These are phyloP conservation scores for Cystobasidium ongulense DNA, from an alignment of 768 basidiomycete genomes.

Conservation along the genomic window DNA sequence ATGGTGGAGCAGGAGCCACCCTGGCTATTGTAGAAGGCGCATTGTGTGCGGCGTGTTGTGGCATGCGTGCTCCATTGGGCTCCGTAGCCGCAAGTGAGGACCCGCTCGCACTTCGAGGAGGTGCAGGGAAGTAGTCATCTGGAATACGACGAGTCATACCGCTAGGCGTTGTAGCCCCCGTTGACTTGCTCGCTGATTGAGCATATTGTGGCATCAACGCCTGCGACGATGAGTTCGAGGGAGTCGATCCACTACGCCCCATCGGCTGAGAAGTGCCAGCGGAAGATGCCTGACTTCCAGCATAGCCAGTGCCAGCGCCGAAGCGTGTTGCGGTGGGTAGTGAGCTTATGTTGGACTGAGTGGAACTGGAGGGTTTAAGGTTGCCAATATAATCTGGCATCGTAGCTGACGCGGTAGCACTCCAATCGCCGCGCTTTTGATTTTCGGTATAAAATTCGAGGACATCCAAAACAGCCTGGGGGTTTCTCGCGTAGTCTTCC, in stretches of 20 bases:
- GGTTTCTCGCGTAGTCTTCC: slow-evolving; percentile 93
- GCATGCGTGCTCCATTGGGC: not conserved
- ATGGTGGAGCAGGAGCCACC: not conserved
- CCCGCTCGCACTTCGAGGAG: not conserved
- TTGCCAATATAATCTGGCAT: slow-evolving; percentile 33
- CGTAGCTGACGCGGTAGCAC: slow-evolving; percentile 41
- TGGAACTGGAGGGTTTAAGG: not conserved
- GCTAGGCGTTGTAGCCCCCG: not conserved
- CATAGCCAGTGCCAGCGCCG: slow-evolving; percentile 83
- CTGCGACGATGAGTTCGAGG: slow-evolving; percentile 37
- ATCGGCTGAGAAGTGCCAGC: not conserved
- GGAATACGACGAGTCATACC: not conserved
- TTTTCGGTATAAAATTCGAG: slow-evolving; percentile 98
- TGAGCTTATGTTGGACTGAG: slow-evolving; percentile 29
- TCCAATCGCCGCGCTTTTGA: slow-evolving; percentile 73
- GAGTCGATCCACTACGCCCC: not conserved
- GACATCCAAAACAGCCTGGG: slow-evolving; percentile 92
- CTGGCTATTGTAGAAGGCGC: not conserved
- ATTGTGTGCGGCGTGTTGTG: not conserved
- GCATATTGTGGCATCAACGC: slow-evolving; percentile 13
- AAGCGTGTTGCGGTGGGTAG: slow-evolving; percentile 56
- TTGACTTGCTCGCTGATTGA: not conserved
- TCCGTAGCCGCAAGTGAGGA: not conserved
- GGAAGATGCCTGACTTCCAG: slow-evolving; percentile 50
- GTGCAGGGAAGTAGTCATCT: slow-evolving; percentile 1